These are phyloP conservation scores for Zygosaccharomyces sapae DNA, from an alignment of 1,139 yeast genomes.

Conservation along the genomic window DNA sequence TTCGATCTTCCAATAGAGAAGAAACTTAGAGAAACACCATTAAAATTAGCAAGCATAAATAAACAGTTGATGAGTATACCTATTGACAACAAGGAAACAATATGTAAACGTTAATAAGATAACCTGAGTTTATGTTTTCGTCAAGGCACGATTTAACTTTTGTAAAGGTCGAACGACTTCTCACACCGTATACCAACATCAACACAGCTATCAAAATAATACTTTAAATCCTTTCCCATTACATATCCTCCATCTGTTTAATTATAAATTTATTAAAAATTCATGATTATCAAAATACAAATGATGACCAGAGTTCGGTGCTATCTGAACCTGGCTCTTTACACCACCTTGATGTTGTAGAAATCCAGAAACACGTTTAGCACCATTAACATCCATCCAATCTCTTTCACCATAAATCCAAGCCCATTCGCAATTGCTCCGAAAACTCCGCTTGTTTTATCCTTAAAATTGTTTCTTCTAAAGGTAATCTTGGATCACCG, in stretches of 20 bases:
- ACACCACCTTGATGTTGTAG: constrained; percentile 38
- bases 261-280: constrained; percentile 49
- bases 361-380: constrained; percentile 33
- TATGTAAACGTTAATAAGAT: no score
- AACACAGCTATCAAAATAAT: background rate
- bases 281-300: constrained; percentile 55
- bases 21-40: background rate
- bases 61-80: background rate
- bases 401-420: constrained; percentile 76
- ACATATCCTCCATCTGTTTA: constrained; percentile 41
- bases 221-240: no score
- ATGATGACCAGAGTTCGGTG: constrained; percentile 66
- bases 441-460: constrained; percentile 9
- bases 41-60: background rate
- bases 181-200: background rate
- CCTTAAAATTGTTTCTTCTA: constrained; percentile 48
- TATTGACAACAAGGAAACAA: background rate
- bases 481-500: constrained; percentile 64
- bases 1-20: background rate
- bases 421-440: constrained; percentile 46
- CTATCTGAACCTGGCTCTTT: constrained; percentile 40
- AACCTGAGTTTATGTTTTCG: background rate
- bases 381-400: constrained; percentile 71
- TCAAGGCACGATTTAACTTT: background rate
- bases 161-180: background rate